Evolutionary conservation across 164 flowering plant genomes (phyloP), one percentile per base, ranked within the genome.

Genomic region (Protea cynaroides): DNA sequence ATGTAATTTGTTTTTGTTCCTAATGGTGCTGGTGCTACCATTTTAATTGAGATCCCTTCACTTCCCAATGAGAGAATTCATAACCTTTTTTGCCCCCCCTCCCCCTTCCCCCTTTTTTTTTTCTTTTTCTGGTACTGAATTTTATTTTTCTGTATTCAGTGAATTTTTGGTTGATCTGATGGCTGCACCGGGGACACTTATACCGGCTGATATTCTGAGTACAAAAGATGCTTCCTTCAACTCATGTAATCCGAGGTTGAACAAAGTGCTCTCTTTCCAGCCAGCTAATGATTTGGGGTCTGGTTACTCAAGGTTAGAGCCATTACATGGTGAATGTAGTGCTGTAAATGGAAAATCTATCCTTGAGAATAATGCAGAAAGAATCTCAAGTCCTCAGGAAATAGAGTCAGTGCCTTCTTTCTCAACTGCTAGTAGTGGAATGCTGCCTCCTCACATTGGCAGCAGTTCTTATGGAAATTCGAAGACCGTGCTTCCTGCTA

Each of bases 161-260:
- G 99, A 95, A 71, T 90, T 76, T 76, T 77, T 95, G 80, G 97
- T 95, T 73, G 99, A 95, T 84, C 98, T 95, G 63, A 95, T 95
- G 99, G 96, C 82, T 50, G 98, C 83, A 54, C 99, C 98, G 59
- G 99, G 99, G 69, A 90, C 98, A 25, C 92, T 92, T 61, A 84
- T 95, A 76, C 99, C 99, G 59, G 88, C 88, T 63, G 99, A 95
- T 69, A 73, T 80, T 67, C 71, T 77, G 47, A 92, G 84, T 75
- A 69, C 74, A 36, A 88, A 77, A 69, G 96, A 88, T 61, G 67
- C 70, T 67, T 66, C 86, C 53, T 69, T 78, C 29, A 80, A 74
- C 44, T 38, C 85, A 7, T 78, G 69, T 55, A 76, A 70, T 64
- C 80, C 90, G 61, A 75, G 72, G 58, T 37, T 73, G 55, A 70